Evolutionary conservation across 2,329 filamentous ascomycete species (phyloP), one percentile per base, ranked within the genome.

Genomic region (Aspergillus arachidicola): DNA sequence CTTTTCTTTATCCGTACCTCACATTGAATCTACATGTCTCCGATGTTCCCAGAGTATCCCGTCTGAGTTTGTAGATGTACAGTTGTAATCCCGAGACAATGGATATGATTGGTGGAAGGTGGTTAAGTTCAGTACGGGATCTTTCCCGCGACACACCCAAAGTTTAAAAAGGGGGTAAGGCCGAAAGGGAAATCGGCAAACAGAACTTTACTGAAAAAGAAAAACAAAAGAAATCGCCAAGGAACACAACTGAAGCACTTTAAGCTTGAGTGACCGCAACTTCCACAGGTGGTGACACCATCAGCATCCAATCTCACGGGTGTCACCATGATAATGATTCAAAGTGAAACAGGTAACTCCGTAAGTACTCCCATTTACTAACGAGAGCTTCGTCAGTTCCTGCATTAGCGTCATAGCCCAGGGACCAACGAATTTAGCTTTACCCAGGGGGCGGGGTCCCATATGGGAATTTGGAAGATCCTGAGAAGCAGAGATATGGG

Each of bases 391-490:
- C 60, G 64, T 64, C 69, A 75, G 75, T 77, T 76, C 74, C 75
- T 77, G 75, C 75, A 75, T 75, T 77, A 77, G 75, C 69, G 74
- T 58, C 67, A 61, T 55, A 46, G 43, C 50, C 54, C 32, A 55
- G 58, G 57, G 56, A 57, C 63, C 66, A 59, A 62, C 51, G 28
- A 11, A 48, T 66, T 64, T 64, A 64, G 61, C 59, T 57, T 58
- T 62, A 45, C 54, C 32, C 38, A 55, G 45, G 53, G 53, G 36
- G 26, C 14, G 26, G 43, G 36, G 60, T 41, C 38, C 48, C 58
- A 59, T 59, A 57, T 50, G 38, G 55, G 23, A 59, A 60, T 23
- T 43, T 30, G 48, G 56, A 38, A 51, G 51, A 55, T 32, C 45
- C 36, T 26, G 36, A 26, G 21, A 41, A 30, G 28, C 26, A 38